Base-by-base conservation (phyloP, 2,329 filamentous ascomycete species). In the Coniella vitis region DNA sequence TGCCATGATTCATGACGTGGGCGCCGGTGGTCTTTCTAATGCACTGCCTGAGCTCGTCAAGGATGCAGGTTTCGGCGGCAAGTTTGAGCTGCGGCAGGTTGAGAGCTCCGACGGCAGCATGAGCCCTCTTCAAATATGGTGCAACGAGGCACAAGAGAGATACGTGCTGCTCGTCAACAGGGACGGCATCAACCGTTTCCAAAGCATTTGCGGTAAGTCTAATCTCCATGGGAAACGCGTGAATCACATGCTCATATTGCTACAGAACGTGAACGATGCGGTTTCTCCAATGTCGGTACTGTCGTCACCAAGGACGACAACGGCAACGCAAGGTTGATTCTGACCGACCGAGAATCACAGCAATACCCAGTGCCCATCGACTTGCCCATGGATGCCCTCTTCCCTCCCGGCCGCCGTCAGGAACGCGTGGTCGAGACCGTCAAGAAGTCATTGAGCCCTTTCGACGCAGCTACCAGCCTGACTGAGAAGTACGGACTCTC, bases 81-180 rank as follows among this genome's bases (percentile, higher is more conserved):
- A 81, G 39, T 97, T 98, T 57, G 91, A 98, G 67, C 76, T 98
- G n/a, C 83, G 93, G 55, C 88, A 97, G 61, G 78, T 98, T 34
- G 90, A 96, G 63, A 95, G 81, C 63, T 87, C 88, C 2, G 93
- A 97, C 66, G 81, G 76, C 55, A 86, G 88, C 62, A 91, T 98
- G 86, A 95, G 88, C 61, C 93, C 93, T 17, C 79, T 98, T 50
- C 88, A 97, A 64, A 95, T 98, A 40, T 97, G 91, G 90, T 96
- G 93, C 67, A 95, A 91, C 59, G 91, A 97, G 65, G 89, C 93
- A 0, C 93, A 98, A 64, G 93, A 98, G 68, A 79, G 93, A 64
- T 98, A 98, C 60, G 93, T 98, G 7, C 73, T 98, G 59, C 83
- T 94, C 8, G 82, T 98, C 54, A 89, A 90, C 53, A 79, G 81